Conservation (phyloP, 1,284 basidiomycete species). For the Ganoderma resinaceum region DNA sequence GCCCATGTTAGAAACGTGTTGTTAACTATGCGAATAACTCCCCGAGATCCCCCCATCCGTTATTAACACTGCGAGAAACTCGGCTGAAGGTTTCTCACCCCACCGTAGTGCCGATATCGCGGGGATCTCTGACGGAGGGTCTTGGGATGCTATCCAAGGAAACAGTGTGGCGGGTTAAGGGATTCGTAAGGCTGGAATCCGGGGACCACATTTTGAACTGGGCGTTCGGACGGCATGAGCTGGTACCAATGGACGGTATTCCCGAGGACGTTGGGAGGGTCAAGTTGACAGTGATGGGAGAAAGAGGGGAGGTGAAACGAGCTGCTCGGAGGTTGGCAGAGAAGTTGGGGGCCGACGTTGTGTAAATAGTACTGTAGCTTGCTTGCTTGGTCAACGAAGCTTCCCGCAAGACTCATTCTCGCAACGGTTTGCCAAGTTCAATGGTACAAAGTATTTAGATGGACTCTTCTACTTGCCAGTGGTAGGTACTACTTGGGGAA, state of each 20-base stretch:
- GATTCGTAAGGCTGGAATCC: conserved; percentile 69
- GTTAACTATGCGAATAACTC: conserved; percentile 5
- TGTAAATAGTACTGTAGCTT: conserved; percentile 11
- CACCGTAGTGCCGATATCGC: conserved; percentile 18
- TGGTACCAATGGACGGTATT: conserved; percentile 51
- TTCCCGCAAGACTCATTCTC: too few species aligned
- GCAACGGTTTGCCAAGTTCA: too few species aligned
- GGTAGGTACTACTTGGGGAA: too few species aligned
- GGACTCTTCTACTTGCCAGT: too few species aligned
- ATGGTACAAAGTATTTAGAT: too few species aligned
- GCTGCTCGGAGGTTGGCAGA: conserved; percentile 64
- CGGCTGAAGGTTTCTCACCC: neutral
- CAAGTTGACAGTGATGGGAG: conserved; percentile 87
- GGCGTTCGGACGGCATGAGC: conserved; percentile 87
- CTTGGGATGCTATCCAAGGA: conserved; percentile 69
- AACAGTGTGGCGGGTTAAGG: conserved; percentile 81
- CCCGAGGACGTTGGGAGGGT: conserved; percentile 47
- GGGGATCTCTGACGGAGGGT: conserved; percentile 49
- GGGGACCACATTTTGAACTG: conserved; percentile 80
- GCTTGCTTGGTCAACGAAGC: neutral
- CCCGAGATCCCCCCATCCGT: neutral
- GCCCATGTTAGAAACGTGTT: conserved; percentile 7
- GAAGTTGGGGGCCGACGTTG: conserved; percentile 49
- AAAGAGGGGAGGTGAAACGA: conserved; percentile 78
- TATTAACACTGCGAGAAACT: conserved; percentile 1